Evolutionary conservation across 371 early-diverging fungal species (phyloP), one percentile per base, ranked within the genome.

Genomic region (Mucor velutinosus): DNA sequence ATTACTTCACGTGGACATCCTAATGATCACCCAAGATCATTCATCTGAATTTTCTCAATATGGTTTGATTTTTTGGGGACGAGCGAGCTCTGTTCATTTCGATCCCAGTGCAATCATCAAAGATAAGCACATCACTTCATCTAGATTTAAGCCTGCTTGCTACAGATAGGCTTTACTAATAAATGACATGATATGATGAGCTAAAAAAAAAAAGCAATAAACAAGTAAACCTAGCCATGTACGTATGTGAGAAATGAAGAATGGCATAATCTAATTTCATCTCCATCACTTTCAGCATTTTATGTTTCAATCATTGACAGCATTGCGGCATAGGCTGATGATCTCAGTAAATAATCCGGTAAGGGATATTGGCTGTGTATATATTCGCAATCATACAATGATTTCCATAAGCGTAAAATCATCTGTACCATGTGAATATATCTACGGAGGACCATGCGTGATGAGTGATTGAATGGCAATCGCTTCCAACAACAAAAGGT

Each of bases 1-100:
- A 30, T 30, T 53, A 51, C 55, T 62, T 25, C 63, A 63, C 63
- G 63, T 63, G 63, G 53, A 37, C 55, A n/a, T 51, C 30, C 30
- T 33, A 32, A n/a, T 51, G 61, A 61, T 61, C 61, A 61, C 7
- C 61, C 17, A n/a, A 32, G 32, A 56, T 56, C 32, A 56, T 56
- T n/a, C 49, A 21, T 21, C 35, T 35, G 35, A 35, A 35, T 37
- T 14, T 14, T 37, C 37, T 37, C 37, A 14, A 37, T 14, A 37
- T 37, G 37, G 37, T 12, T 14, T 14, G 37, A 33, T 37, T 14
- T 37, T 37, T 37, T 37, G 37, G 37, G 37, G 37, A 37, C 7
- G 12, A 37, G 37, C 37, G 37, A 11, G 14, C 14, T 37, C 14
- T 19, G 7, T 51, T 51, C 33, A 33, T 51, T 51, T 51, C 23